These are phyloP conservation scores for Eutypella sp. DNA, from an alignment of 2,329 filamentous ascomycete genomes.

Conservation along the genomic window DNA sequence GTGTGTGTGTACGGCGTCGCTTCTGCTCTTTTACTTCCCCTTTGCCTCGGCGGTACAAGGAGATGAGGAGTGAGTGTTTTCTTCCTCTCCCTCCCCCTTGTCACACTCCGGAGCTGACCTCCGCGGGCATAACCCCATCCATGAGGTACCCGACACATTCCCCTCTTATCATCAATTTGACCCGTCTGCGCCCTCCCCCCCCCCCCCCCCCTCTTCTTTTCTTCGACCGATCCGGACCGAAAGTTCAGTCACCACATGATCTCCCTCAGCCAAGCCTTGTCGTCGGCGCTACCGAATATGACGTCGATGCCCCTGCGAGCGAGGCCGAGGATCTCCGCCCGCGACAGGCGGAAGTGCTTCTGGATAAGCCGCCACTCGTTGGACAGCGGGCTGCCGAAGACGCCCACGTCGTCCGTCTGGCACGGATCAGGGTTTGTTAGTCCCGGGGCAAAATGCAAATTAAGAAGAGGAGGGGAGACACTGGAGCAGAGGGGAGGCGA, in stretches of 20 bases:
- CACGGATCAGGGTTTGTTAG: constrained; percentile 1
- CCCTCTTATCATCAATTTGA: no score
- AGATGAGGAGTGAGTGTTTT: no score
- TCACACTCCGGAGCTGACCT: no score
- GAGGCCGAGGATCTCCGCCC: constrained; percentile 44
- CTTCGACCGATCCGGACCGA: background rate
- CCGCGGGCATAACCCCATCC: no score
- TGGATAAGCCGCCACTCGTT: constrained; percentile 73
- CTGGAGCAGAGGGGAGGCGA: background rate
- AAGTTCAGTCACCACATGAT: constrained; percentile 43
- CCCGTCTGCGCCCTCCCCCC: no score
- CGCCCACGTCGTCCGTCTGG: constrained; percentile 78
- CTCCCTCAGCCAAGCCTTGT: constrained; percentile 51
- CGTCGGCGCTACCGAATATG: constrained; percentile 61
- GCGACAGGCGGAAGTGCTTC: constrained; percentile 58
- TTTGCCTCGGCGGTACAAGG: no score
- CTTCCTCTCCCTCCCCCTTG: no score
- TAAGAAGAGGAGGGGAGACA: background rate
- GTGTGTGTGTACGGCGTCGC: no score
- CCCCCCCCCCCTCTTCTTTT: no score
- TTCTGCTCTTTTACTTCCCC: no score
- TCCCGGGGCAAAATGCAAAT: background rate
- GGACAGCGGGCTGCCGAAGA: constrained; percentile 71
- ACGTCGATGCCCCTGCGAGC: constrained; percentile 57
- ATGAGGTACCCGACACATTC: no score